These are phyloP conservation scores for Raphanus raphanistrum DNA, from an alignment of 345 rosid species.

Conservation along the genomic window DNA sequence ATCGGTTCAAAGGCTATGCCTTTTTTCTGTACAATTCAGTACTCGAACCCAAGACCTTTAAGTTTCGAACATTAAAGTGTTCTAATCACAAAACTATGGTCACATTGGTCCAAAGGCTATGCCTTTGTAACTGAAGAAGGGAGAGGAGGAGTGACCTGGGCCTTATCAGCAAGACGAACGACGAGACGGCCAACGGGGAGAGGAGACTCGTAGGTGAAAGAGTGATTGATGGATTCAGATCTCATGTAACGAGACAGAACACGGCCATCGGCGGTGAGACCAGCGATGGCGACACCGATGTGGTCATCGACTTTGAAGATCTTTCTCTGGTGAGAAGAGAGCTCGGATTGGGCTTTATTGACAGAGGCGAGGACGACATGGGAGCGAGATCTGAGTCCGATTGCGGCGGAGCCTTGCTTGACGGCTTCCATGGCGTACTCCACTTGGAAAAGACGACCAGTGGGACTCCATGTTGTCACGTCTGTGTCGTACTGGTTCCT, in stretches of 20 bases:
- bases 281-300: constrained; percentile 96
- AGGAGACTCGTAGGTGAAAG: constrained; percentile 84
- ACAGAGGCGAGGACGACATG: constrained; percentile 92
- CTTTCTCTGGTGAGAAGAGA: constrained; percentile 98
- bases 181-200: constrained; percentile 97
- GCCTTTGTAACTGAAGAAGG: neutral
- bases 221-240: constrained; percentile 85
- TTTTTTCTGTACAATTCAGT: too few species aligned
- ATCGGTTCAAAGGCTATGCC: too few species aligned
- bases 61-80: neutral
- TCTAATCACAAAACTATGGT: neutral
- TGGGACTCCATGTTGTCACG: constrained; percentile 99
- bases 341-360: constrained; percentile 90
- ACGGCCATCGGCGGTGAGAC: constrained; percentile 97
- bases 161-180: constrained; percentile 94
- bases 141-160: constrained; percentile 57
- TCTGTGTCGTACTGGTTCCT: constrained; percentile 99
- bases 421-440: constrained; percentile 99
- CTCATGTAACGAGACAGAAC: constrained; percentile 96
- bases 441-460: constrained; percentile 95
- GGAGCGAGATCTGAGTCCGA: constrained; percentile 96
- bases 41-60: too few species aligned
- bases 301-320: constrained; percentile 98
- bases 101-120: neutral
- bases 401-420: constrained; percentile 99